These are phyloP conservation scores for Cyclocybe aegerita DNA, from an alignment of 768 basidiomycete genomes.

Conservation along the genomic window DNA sequence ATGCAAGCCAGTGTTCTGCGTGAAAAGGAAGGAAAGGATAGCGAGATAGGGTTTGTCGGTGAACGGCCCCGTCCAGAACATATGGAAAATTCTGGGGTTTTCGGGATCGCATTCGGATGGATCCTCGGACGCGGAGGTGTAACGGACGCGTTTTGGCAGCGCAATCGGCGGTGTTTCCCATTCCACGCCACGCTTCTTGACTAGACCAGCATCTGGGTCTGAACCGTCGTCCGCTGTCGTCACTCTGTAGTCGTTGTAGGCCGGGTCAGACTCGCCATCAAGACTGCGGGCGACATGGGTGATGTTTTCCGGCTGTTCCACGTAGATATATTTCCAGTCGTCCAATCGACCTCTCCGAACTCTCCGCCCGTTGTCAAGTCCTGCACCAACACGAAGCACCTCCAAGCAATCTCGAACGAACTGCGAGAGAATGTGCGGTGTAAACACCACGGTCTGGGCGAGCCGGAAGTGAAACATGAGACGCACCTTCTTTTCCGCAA, in stretches of 20 bases:
- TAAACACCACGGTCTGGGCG: neutral
- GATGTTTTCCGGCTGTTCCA: conserved; percentile 49
- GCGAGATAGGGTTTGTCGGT: conserved; percentile 99
- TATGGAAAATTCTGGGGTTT: conserved; percentile 90
- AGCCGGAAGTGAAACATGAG: neutral
- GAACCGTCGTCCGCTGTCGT: conserved; percentile 17
- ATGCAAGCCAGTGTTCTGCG: conserved; percentile 90
- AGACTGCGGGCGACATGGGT: conserved; percentile 22
- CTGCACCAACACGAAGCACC: conserved; percentile 86
- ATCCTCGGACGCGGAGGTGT: conserved; percentile 58
- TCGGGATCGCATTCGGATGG: conserved; percentile 76
- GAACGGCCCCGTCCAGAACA: conserved; percentile 99
- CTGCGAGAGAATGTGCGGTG: conserved; percentile 36
- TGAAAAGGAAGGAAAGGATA: conserved; percentile 91
- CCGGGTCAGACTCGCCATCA: conserved; percentile 41
- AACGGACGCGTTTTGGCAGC: conserved; percentile 50
- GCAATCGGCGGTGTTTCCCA: conserved; percentile 56
- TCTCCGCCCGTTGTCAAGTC: conserved; percentile 79
- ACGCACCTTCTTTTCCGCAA: conserved; percentile 71
- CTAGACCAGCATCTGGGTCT: conserved; percentile 55
- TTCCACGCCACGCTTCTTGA: conserved; percentile 57
- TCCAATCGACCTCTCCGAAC: conserved; percentile 75
- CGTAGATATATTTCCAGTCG: conserved; percentile 87
- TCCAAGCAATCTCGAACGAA: conserved; percentile 98
- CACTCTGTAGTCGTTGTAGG: conserved; percentile 7